Evolutionary conservation across 2,329 filamentous ascomycete genomes (phyloP), one percentile per base, ranked within the genome.

Genomic region (Blastomyces emzantsi): DNA sequence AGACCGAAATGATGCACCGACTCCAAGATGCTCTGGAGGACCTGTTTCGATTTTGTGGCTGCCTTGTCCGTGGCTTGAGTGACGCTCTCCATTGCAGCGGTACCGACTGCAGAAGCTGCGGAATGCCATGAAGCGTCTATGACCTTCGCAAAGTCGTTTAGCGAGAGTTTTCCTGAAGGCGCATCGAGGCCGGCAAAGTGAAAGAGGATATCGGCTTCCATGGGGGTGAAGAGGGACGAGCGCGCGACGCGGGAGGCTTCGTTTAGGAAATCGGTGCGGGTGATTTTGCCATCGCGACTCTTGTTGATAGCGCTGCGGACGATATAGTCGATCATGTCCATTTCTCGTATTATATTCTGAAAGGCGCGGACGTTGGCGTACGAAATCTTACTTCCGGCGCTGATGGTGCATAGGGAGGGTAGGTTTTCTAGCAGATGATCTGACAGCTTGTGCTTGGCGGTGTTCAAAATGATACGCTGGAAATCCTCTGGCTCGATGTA

Each of bases 121-220:
- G 49, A 51, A 51, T 90, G 87, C 92, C 93, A 99, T 54, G 91
- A 90, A 0, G 94, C 86, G 74, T 99, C 94, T 59, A 99, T 85
- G 28, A 99, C 94, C 78, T 96, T 96, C 70, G 90, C 87, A 73
- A 99, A 99, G 77, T 97, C 92, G 65, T 80, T 79, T 55, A 96
- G 81, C 41, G 89, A 85, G 1, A 99, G 85, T 60, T 91, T 85
- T 25, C 92, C 94, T 1, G 92, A 93, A 2, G 91, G 89, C 70
- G 94, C 88, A 73, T 97, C 91, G 62, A 97, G 83, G 66, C 92
- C 90, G 65, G 94, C 94, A 76, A 99, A 99, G 79, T 97, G 94
- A 82, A 99, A 99, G 51, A 99, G 85, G 67, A 99, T 96, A 73
- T 99, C 94, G 51, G 93, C 92, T 78, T 99, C 94, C 92, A 97